A percentile compares a stretch with the other conserved stretches of the same genome.
Conservation (phyloP, 768 basidiomycete genomes). For the Russula virescens region DNA sequence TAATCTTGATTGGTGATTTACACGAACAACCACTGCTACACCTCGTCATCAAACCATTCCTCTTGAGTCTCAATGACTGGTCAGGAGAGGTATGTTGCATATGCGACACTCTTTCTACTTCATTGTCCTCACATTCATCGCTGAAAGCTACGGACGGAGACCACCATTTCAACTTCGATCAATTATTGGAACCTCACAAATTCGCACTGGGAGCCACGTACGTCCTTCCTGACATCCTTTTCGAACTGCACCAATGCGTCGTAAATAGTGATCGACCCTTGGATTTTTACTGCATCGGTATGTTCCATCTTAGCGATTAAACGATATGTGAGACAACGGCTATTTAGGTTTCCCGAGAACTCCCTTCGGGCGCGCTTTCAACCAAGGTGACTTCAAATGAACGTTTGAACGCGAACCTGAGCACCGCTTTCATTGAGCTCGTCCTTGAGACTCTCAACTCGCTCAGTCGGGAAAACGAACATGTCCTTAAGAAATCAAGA, state of each 20-base stretch:
- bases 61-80: conserved; percentile 85
- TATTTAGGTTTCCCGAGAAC: conserved; percentile 50
- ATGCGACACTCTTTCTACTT: neutral
- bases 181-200: conserved; percentile 97
- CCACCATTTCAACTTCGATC: conserved; percentile 74
- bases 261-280: conserved; percentile 88
- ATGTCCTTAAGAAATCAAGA: conserved; percentile 66
- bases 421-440: conserved; percentile 84
- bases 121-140: no score
- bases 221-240: conserved; percentile 26
- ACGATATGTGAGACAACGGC: neutral
- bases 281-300: conserved; percentile 78
- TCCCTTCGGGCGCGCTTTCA: conserved; percentile 44
- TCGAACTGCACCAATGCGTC: neutral
- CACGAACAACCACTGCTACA: conserved; percentile 95
- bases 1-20: conserved; percentile 90
- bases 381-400: conserved; percentile 68
- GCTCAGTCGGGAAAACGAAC: conserved; percentile 69
- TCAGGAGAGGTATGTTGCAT: conserved; percentile 65
- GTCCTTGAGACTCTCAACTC: conserved; percentile 66
- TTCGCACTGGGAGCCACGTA: conserved; percentile 96
- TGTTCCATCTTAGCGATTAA: conserved; percentile 17
- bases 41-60: conserved; percentile 79
- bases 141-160: conserved; percentile 72
- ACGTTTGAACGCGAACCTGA: conserved; percentile 86